Base-by-base conservation (phyloP, 2,329 filamentous ascomycete genomes). In the Trichothecium sympodiale region DNA sequence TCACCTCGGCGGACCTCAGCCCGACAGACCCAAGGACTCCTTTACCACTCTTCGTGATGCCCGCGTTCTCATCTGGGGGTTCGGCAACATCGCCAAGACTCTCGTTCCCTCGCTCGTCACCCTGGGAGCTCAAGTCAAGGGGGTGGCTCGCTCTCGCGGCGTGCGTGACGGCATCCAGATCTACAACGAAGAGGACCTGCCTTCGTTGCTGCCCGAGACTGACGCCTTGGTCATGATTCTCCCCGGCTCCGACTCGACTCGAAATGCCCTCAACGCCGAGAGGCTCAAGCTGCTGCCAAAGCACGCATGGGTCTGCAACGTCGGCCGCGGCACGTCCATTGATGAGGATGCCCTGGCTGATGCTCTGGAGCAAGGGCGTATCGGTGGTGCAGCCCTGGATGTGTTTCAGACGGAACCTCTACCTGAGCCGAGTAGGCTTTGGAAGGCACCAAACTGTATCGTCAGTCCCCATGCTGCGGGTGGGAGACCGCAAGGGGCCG, bases 151-250 rank as follows among this genome's bases (percentile, higher is more conserved):
- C 10, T 51, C 49, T 8, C 47, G 63, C 1, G 76, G 77, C 8
- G 70, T 80, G 12, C 62, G 77, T 32, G 55, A 70, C 38, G 76
- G 75, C 13, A 59, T 72, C 30, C 62, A 78, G 59, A 67, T 80
- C 37, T 69, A 64, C 52, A 52, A 46, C 35, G 74, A 79, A 51
- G 68, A 73, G 37, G 58, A 55, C 31, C 60, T 80, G 30, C 41
- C 64, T 4, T 57, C 69, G 42, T 53, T 78, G 23, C 61, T 80
- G 26, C 59, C 65, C 23, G 48, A 66, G 50, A 77, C 74, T 0
- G 76, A 80, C 46, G 76, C 73, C 0, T 60, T 80, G n/a, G 74
- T 80, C 45, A 78, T 80, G 75, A 79, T 79, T 42, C 60, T 79
- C 7, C 74, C 74, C 0, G 74, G 74, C 0, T 66, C 65, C 26